phyloP scores from a whole-genome alignment of 1,139 yeast genomes.

The Yamadazyma sp. region DNA sequence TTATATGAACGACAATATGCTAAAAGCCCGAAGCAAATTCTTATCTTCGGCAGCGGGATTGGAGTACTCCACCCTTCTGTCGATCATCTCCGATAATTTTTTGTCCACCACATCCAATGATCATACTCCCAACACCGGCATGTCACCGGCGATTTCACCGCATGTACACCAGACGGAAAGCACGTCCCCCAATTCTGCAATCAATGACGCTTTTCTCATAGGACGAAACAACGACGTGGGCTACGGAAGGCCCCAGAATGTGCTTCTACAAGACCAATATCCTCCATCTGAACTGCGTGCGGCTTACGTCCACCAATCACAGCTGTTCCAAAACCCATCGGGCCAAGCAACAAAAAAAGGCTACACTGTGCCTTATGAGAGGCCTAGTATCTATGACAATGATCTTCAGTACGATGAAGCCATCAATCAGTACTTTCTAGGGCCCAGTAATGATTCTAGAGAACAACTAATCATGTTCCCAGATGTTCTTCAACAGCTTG shows the following conservation, averaged over 20 bases:
- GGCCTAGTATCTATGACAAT: conserved; percentile 4
- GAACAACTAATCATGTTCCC: conserved; percentile 47
- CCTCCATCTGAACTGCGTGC: no score
- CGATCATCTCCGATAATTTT: conserved; percentile 59
- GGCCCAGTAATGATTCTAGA: conserved; percentile 33
- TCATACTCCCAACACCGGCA: conserved; percentile 40
- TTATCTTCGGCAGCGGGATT: conserved; percentile 76
- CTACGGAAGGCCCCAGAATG: not conserved
- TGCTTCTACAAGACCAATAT: not conserved
- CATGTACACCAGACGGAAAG: conserved; percentile 17
- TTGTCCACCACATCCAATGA: conserved; percentile 34
- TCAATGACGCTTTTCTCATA: conserved; percentile 17
- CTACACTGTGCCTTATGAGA: no score
- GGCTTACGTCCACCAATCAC: no score
- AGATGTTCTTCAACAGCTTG: conserved; percentile 52
- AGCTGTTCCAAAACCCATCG: no score
- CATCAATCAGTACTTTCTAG: conserved; percentile 62
- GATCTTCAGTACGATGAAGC: conserved; percentile 39
- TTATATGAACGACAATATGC: not conserved
- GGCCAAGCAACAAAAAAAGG: no score
- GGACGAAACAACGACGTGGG: not conserved
- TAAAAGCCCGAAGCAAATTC: conserved; percentile 40
- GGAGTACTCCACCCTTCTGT: conserved; percentile 78
- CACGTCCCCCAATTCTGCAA: conserved; percentile 17
- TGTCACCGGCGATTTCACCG: conserved; percentile 44